Evolutionary conservation across 768 basidiomycete genomes (phyloP), one percentile per base, ranked within the genome.

Genomic region (Tephrocybe sp.): DNA sequence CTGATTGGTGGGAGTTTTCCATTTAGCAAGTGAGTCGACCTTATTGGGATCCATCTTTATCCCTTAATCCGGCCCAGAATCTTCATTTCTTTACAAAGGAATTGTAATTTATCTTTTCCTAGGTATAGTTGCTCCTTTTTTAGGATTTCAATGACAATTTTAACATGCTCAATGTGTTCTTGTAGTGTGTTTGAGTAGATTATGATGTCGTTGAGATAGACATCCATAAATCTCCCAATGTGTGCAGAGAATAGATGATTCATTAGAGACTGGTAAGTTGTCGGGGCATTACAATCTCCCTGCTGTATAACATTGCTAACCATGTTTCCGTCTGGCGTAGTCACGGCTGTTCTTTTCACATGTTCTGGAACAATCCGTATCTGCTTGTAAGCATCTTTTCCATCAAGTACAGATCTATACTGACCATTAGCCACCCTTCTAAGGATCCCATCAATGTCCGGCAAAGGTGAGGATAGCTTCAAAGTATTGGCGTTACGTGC

Each of bases 371-470:
- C 40, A 3, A 65, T 53, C 0, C 55, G 31, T 13, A 64, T 63
- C 30, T 74, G 72, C 54, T 75, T 66, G 49, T 71, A 74, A 1
- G 69, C 68, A 30, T 65, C 58, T 15, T 62, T 58, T 33, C 61
- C 42, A 46, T 74, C 70, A 0, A n/a, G n/a, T n/a, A n/a, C 58
- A 0, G 68, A 67, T 46, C 19, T 31, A 42, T 53, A 61, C 47
- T 23, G 0, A 61, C 7, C 29, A 7, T 12, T 30, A 30, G 29
- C 56, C 1, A 59, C 57, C 4, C 55, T 48, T 21, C 53, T 6
- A 10, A 36, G n/a, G 10, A 36, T 36, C 15, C 34, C 34, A 11
- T 36, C 34, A 10, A 36, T 36, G 40, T 18, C 64, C 44, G 1
- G 70, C 61, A 8, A 27, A 1, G 63, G 66, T 1, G 62, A 56